Evolutionary conservation across 1,139 yeast species (phyloP), one percentile per base, ranked within the genome.

Genomic region (Waltiozyma sp.): DNA sequence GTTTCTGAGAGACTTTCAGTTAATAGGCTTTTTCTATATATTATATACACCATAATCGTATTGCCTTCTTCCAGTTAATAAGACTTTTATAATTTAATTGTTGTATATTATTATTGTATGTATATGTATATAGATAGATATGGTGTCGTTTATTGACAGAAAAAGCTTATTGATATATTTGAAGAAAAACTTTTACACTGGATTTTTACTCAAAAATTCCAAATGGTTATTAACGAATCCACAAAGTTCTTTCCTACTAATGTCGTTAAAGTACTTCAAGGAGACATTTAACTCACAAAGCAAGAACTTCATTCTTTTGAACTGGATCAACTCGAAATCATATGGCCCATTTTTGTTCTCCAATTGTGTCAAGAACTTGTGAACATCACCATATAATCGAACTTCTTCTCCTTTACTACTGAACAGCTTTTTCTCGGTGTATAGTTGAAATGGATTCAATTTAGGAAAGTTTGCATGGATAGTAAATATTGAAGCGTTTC

Each of bases 401-500:
- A 70, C 51, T 44, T 74, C 60, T 15, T 68, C 52, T 10, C 73
- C 76, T 28, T 69, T 65, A 26, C 63, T 63, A 47, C 70, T 61
- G 21, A 66, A 53, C 36, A 74, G 65, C 46, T 66, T 69, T 2
- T 67, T 62, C 7, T 66, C 65, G 26, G 55, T 55, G 52, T 64
- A 65, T 41, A 77, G 61, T 23, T 59, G 60, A 69, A 73, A 69
- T 4, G 86, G 85, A 51, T 78, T 73, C 43, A 79, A 66, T 58
- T 80, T 80, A 31, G 81, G 81, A 61, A 64, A 75, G 56, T 80
- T 78, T 41, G 83, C 75, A 57, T 82, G 88, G 43, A 80, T 72
- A 3, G 57, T 54, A 46, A 55, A 55, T 16, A 53, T 45, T 3
- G 50, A 38, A 0, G 54, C 46, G 1, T 24, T 21, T 28, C 43